phyloP scores from a whole-genome alignment of 306 rosid genomes.

The Ziziphus jujuba region DNA sequence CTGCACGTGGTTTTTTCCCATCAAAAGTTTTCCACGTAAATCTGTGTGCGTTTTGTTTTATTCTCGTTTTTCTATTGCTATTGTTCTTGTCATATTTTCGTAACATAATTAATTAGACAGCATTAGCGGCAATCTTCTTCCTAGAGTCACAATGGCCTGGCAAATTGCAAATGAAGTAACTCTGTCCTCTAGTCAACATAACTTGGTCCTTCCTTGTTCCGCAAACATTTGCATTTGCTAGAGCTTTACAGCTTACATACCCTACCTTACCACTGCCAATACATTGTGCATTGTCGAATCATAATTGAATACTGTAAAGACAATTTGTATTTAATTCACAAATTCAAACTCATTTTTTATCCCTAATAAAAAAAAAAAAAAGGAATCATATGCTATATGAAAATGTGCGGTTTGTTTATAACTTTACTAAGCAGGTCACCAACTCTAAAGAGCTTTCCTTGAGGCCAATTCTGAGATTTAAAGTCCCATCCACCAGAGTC shows the following conservation, averaged over 20 bases:
- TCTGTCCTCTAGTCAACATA: slow-evolving; percentile 42
- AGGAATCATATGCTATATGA: too few species aligned
- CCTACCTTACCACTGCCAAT: slow-evolving; percentile 47
- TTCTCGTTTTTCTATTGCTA: too few species aligned
- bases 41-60: too few species aligned
- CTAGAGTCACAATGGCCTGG: slow-evolving; percentile 62
- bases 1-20: too few species aligned
- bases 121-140: slow-evolving; percentile 61
- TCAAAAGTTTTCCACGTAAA: too few species aligned
- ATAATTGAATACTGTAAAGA: slow-evolving; percentile 53
- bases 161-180: slow-evolving; percentile 60
- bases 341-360: neutral
- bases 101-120: too few species aligned
- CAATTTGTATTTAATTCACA: too few species aligned
- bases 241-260: slow-evolving; percentile 41
- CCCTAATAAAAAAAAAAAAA: too few species aligned
- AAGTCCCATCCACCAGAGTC: slow-evolving; percentile 57
- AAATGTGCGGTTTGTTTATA: too few species aligned
- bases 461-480: slow-evolving; percentile 50
- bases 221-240: slow-evolving; percentile 46
- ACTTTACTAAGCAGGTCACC: slow-evolving; percentile 58
- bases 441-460: slow-evolving; percentile 49
- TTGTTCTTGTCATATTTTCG: too few species aligned
- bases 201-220: slow-evolving; percentile 55
- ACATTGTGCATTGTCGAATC: slow-evolving; percentile 51